These are phyloP conservation scores for Luvunga scandens DNA, from an alignment of 345 rosid species.

Conservation along the genomic window DNA sequence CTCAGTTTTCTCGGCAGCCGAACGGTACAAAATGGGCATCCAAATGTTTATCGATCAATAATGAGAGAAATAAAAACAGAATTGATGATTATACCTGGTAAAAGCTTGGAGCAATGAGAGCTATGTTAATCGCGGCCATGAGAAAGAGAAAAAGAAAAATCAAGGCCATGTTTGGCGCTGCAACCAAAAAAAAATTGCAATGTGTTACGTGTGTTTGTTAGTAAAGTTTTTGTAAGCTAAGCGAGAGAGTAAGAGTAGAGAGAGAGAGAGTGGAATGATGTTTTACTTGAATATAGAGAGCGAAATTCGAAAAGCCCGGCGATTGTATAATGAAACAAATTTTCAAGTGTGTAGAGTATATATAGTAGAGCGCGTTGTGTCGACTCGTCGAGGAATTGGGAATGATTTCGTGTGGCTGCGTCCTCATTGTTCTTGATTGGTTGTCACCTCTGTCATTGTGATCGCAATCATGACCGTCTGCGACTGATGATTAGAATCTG, in stretches of 20 bases:
- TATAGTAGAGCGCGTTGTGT: neutral
- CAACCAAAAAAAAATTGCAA: neutral
- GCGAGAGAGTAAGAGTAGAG: neutral
- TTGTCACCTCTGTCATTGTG: neutral
- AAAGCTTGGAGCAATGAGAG: slow-evolving; percentile 66
- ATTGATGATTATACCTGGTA: slow-evolving; percentile 45
- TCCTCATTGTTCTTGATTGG: neutral
- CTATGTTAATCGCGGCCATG: slow-evolving; percentile 50
- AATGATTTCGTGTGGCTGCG: neutral
- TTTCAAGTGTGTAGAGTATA: neutral
- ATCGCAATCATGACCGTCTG: neutral
- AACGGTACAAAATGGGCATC: neutral
- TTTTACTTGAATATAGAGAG: neutral
- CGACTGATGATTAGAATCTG: neutral
- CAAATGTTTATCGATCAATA: no score
- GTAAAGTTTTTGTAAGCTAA: neutral
- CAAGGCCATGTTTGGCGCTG: slow-evolving; percentile 10
- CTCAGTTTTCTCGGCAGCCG: slow-evolving; percentile 1
- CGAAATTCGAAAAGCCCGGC: neutral
- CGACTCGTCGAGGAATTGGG: neutral
- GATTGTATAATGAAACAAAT: neutral
- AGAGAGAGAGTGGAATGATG: neutral
- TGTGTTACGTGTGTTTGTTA: no score
- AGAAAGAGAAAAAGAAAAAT: slow-evolving; percentile 42
- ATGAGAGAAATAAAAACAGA: no score